These are phyloP conservation scores for Linum usitatissimum DNA, from an alignment of 345 rosid genomes.

Conservation along the genomic window DNA sequence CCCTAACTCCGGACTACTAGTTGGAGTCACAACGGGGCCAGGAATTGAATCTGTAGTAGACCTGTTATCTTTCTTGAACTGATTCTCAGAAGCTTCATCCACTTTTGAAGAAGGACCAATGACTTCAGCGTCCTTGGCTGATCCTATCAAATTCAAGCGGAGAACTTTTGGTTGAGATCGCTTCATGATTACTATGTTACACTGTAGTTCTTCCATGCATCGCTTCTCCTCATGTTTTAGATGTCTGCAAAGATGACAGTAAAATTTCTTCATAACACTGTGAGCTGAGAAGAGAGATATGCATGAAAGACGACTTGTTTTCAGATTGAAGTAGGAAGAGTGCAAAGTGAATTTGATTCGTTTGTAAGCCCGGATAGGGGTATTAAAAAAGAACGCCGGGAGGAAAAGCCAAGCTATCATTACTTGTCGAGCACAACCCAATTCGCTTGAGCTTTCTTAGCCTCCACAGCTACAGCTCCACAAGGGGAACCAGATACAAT, in stretches of 20 bases:
- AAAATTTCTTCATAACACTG: background rate
- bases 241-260: constrained; percentile 42
- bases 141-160: constrained; percentile 84
- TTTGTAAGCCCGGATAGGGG: too few relatives aligned
- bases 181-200: constrained; percentile 95
- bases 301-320: too few relatives aligned
- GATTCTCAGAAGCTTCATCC: constrained; percentile 39
- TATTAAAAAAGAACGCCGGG: background rate
- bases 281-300: background rate
- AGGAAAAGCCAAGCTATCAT: constrained; percentile 10
- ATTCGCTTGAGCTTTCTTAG: constrained; percentile 58
- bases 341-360: too few relatives aligned
- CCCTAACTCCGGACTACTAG: constrained; percentile 92
- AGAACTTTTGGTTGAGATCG: constrained; percentile 86
- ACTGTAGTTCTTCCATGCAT: constrained; percentile 92
- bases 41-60: constrained; percentile 40
- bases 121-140: constrained; percentile 41
- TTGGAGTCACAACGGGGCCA: constrained; percentile 79
- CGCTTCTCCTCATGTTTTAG: constrained; percentile 74
- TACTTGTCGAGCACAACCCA: constrained; percentile 99
- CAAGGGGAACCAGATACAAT: constrained; percentile 81
- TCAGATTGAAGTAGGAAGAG: too few relatives aligned
- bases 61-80: constrained; percentile 29
- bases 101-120: constrained; percentile 29
- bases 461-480: constrained; percentile 83